Evolutionary conservation across 1,284 basidiomycete genomes (phyloP).

Genomic region (Paramarasmius palmivorus): DNA sequence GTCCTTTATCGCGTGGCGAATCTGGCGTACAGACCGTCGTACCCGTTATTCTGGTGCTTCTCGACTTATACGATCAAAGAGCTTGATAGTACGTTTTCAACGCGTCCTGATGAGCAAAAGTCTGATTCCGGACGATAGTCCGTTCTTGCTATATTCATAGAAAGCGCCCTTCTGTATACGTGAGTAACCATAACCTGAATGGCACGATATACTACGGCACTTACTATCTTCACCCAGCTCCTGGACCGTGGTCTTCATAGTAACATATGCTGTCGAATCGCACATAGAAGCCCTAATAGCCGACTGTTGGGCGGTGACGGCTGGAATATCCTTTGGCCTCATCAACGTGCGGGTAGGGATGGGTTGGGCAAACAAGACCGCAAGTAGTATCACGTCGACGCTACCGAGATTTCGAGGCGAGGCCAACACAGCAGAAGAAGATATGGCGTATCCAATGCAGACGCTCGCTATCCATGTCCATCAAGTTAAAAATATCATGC

Average conservation of each 20-base stretch:
- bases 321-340: constrained; percentile 6
- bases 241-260: constrained; percentile 6
- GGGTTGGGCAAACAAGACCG: background rate
- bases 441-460: no score
- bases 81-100: constrained; percentile 2
- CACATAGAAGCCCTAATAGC: constrained; percentile 1
- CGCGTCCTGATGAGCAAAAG: background rate
- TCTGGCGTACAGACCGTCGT: constrained; percentile 7
- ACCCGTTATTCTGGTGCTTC: background rate
- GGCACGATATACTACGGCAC: background rate
- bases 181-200: background rate
- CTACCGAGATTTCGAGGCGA: background rate
- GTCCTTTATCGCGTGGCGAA: constrained; percentile 12
- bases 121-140: background rate
- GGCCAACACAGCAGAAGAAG: no score
- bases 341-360: constrained; percentile 8
- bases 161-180: constrained; percentile 20
- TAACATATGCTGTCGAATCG: background rate
- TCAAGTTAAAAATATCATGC: no score
- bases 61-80: background rate
- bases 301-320: constrained; percentile 2
- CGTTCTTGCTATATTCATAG: constrained; percentile 14
- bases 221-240: background rate
- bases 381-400: background rate
- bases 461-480: no score